Evolutionary conservation across 768 basidiomycete species (phyloP), one percentile per base, ranked within the genome.

Genomic region (Suillus paluster): DNA sequence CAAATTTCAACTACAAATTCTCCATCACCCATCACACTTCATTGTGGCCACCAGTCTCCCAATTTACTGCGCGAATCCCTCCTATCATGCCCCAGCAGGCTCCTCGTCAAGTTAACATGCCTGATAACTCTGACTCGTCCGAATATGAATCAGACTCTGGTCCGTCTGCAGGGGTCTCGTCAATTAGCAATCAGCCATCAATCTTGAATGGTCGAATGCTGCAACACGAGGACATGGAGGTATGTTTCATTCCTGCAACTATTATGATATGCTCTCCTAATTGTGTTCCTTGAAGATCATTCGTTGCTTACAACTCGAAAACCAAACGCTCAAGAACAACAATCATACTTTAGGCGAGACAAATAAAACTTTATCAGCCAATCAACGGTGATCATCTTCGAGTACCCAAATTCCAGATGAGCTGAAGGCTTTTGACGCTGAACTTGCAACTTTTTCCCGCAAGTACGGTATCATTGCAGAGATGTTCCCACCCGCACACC

Each of bases 401-500:
- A 42, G 41, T 42, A 42, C 41, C 19, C 41, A 42, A 42, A 42
- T 42, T 42, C 41, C 41, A 42, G 41, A 42, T 42, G 41, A 42
- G 19, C 41, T 42, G 1, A 42, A 42, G 5, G 41, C 19, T 42
- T 42, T 42, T n/a, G n/a, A n/a, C n/a, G n/a, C n/a, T n/a, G n/a
- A n/a, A n/a, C n/a, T n/a, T n/a, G n/a, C n/a, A n/a, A 42, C 41
- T 42, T 42, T 42, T 42, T 42, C 41, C 7, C 19, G 3, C 41
- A 55, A 55, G 39, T 55, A 55, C n/a, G 54, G 34, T 55, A 34
- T 55, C 33, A 55, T 55, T 33, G 33, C 39, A 34, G 54, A 55
- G 54, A 55, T 55, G 54, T 55, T 38, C 39, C 54, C 54, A 25
- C 34, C 54, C 19, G 10, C 3, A 2, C 41, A 42, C 41, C 19